Evolutionary conservation across 768 basidiomycete species (phyloP), one percentile per base, ranked within the genome.

Genomic region (Naganishia randhawae): DNA sequence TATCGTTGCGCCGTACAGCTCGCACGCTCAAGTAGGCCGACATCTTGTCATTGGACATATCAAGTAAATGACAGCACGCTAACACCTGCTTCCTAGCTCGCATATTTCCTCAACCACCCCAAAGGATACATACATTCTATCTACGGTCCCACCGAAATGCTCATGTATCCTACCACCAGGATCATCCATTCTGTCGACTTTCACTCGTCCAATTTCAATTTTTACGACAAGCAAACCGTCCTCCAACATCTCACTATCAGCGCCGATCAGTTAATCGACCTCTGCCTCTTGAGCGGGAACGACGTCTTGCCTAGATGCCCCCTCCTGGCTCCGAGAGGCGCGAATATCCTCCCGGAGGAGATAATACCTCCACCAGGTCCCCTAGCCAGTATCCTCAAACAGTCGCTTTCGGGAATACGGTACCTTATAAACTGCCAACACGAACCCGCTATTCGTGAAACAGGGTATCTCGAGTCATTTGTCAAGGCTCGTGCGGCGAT

Each of bases 71-170:
- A 4, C 17, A 32, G 3, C 8, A 1, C 35, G 22, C 62, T n/a
- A 25, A 41, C 45, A 31, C 25, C 22, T 7, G 19, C 16, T n/a
- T 57, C 48, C 68, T 39, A 97, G 93, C 84, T 99, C 77, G 89
- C 94, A 72, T 98, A 97, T 83, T 87, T 99, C 41, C 89, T 92
- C 80, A 88, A 91, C 63, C 95, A 98, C 81, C 84, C 86, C 33
- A 95, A 96, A 79, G 85, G 88, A 5, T 99, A 97, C 81, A 90
- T 95, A 71, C 94, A 98, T 76, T 88, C 95, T 25, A 88, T 97
- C 73, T 96, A 87, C 79, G 93, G 90, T 6, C 87, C 95, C 19
- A 89, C 88, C 2, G 96, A 99, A 78, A 85, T 89, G 29, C 84
- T 99, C 13, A 84, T 97, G 45, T 97, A 92, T 78, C 91, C 92